Base-by-base conservation (phyloP, 225 moss, liverwort and hornwort species). In the Rhytidiadelphus loreus region DNA sequence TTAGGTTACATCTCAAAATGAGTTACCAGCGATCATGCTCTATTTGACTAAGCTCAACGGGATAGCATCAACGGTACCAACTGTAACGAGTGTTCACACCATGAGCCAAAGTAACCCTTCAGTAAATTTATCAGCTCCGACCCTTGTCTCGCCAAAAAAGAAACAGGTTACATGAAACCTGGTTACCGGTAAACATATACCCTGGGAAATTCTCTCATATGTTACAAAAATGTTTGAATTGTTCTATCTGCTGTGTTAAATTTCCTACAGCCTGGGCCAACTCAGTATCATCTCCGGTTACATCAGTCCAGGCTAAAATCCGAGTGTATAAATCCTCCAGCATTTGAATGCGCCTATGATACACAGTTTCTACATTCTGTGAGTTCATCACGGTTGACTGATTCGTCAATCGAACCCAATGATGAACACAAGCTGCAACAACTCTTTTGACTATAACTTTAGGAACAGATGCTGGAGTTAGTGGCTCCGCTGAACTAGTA, bases 401-500 rank as follows among this genome's bases (percentile, higher is more conserved):
- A 60, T 62, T 85, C 81, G 80, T 69, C 82, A 89, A 55, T 87
- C 61, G 89, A 58, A 89, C 86, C 92, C 92, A 93, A 77, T 93
- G 92, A 65, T 65, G 86, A 79, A 93, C 88, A 86, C 91, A 93
- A 66, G 87, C 69, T 85, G 89, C 88, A 83, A 91, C 91, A 66
- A 91, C 70, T 70, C 80, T 86, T 59, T 58, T 74, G 55, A 86
- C 72, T 53, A 69, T 7, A 73, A 62, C 75, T 83, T 50, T 77
- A 64, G 52, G 44, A 72, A 63, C 85, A 60, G 82, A 50, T 33
- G 43, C 33, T 77, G 63, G 61, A 70, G 84, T 82, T 57, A 22
- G 35, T 32, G 71, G 20, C 66, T 74, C 82, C 68, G 81, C 70
- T 59, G 85, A 82, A 60, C 44, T 70, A 22, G 50, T 14, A 12